phyloP scores from a whole-genome alignment of 2,329 filamentous ascomycete species.

The Cladosporium sp. region DNA sequence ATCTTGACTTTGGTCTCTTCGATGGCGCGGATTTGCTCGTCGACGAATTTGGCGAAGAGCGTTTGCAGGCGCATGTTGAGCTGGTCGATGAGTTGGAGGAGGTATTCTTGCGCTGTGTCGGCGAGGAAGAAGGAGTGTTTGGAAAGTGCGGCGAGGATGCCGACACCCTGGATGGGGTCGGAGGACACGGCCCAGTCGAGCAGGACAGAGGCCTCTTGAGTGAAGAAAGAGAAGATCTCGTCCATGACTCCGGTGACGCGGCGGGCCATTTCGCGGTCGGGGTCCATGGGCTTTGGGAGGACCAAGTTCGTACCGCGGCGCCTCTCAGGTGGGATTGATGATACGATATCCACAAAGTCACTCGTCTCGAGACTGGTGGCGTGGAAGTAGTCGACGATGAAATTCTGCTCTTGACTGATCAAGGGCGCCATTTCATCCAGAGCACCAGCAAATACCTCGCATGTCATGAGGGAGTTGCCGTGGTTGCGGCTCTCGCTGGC shows the following conservation, averaged over 20 bases:
- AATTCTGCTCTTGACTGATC: slow-evolving; percentile 93
- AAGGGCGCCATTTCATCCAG: slow-evolving; percentile 79
- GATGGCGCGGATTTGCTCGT: slow-evolving; percentile 91
- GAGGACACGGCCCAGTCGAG: slow-evolving; percentile 77
- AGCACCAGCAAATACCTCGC: slow-evolving; percentile 75
- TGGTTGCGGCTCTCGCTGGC: slow-evolving; percentile 52
- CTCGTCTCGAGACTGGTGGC: slow-evolving; percentile 75
- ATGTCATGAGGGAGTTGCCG: slow-evolving; percentile 52
- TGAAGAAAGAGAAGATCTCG: slow-evolving; percentile 78
- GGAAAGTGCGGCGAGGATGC: slow-evolving; percentile 76
- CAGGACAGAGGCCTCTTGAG: slow-evolving; percentile 70
- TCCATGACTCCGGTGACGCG: slow-evolving; percentile 85
- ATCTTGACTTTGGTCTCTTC: slow-evolving; percentile 99
- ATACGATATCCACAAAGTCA: slow-evolving; percentile 80
- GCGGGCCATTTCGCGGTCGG: slow-evolving; percentile 80
- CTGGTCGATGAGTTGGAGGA: slow-evolving; percentile 72
- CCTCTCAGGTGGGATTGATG: slow-evolving; percentile 59
- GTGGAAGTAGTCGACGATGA: slow-evolving; percentile 95
- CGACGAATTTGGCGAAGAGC: slow-evolving; percentile 82
- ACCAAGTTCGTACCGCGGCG: slow-evolving; percentile 70
- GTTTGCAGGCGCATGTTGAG: slow-evolving; percentile 69
- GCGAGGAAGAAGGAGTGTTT: slow-evolving; percentile 73
- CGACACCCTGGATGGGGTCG: slow-evolving; percentile 89
- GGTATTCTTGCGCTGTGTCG: slow-evolving; percentile 90
- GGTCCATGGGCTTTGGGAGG: slow-evolving; percentile 75